Evolutionary conservation across 352 stramenopile genomes (phyloP).

Genomic region (Phytophthora pluvialis): DNA sequence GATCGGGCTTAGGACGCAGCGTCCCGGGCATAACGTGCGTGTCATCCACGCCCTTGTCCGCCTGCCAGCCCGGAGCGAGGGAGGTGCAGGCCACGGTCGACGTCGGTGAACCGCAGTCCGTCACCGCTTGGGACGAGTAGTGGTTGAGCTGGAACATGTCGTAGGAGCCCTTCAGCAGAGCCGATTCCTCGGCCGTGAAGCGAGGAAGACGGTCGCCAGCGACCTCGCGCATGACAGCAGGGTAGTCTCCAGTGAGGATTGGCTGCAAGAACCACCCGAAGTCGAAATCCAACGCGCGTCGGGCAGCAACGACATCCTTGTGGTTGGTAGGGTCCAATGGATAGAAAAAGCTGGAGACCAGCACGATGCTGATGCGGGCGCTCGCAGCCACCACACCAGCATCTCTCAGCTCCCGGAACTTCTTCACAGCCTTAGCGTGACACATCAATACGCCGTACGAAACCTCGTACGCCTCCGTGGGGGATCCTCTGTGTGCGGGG

Average conservation of each 20-base stretch:
- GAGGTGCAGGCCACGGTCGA: slow-evolving; percentile 39
- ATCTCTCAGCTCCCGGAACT: slow-evolving; percentile 84
- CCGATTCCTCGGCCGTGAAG: slow-evolving; percentile 86
- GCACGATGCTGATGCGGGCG: slow-evolving; percentile 92
- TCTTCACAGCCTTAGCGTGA: slow-evolving; percentile 86
- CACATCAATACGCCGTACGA: slow-evolving; percentile 92
- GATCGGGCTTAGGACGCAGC: slow-evolving; percentile 40
- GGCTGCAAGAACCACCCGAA: slow-evolving; percentile 94
- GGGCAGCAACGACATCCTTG: slow-evolving; percentile 64
- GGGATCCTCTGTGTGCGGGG: slow-evolving; percentile 38
- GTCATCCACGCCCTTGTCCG: slow-evolving; percentile 55
- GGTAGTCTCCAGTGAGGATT: slow-evolving; percentile 92
- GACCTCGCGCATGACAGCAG: slow-evolving; percentile 86
- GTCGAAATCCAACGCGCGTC: slow-evolving; percentile 88
- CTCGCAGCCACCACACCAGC: slow-evolving; percentile 35
- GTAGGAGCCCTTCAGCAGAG: slow-evolving; percentile 77
- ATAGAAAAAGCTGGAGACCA: slow-evolving; percentile 83
- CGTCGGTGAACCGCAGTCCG: slow-evolving; percentile 51
- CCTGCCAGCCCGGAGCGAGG: slow-evolving; percentile 45
- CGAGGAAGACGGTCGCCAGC: slow-evolving; percentile 83
- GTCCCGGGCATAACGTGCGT: slow-evolving; percentile 64
- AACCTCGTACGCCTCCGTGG: slow-evolving; percentile 48
- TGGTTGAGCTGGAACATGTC: slow-evolving; percentile 97
- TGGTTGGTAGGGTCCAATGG: slow-evolving; percentile 75
- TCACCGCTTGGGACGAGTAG: slow-evolving; percentile 84